These are phyloP conservation scores for Chaetomiaceae sp. DNA, from an alignment of 2,329 filamentous ascomycete genomes.

Conservation along the genomic window DNA sequence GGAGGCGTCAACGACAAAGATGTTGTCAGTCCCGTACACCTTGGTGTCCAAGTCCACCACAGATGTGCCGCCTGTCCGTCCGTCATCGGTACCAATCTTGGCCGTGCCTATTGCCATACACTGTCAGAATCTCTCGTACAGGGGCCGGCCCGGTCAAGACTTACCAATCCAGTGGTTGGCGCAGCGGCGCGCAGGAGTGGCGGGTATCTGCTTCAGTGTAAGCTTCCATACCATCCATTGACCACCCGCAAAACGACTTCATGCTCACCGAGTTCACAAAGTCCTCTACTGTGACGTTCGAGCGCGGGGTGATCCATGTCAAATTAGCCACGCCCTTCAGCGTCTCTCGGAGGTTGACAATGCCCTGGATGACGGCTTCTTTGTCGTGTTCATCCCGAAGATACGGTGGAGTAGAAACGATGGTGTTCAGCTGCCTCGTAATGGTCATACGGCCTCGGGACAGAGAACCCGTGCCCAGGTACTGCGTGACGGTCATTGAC, in stretches of 20 bases:
- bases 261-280: slow-evolving; percentile 48
- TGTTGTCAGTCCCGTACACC: slow-evolving; percentile 49
- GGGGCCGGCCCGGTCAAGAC: not conserved
- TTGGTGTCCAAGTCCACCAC: slow-evolving; percentile 32
- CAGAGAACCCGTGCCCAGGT: slow-evolving; percentile 59
- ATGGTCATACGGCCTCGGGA: slow-evolving; percentile 60
- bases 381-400: slow-evolving; percentile 55
- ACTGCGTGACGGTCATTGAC: slow-evolving; percentile 51
- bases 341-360: slow-evolving; percentile 55
- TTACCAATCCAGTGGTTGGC: slow-evolving; percentile 48
- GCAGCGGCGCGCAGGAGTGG: slow-evolving; percentile 37
- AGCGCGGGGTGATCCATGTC: slow-evolving; percentile 50
- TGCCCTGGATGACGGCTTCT: slow-evolving; percentile 55
- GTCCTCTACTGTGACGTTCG: slow-evolving; percentile 47
- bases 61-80: slow-evolving; percentile 23
- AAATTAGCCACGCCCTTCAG: slow-evolving; percentile 51
- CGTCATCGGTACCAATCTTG: slow-evolving; percentile 27
- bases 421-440: slow-evolving; percentile 52
- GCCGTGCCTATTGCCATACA: slow-evolving; percentile 18
- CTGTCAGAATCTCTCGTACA: not conserved
- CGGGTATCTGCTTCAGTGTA: slow-evolving; percentile 30
- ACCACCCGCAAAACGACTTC: not conserved
- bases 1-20: slow-evolving; percentile 47
- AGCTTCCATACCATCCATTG: slow-evolving; percentile 16
- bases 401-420: slow-evolving; percentile 57